Conservation (phyloP, 768 basidiomycete species). For the Multifurca ochricompacta region DNA sequence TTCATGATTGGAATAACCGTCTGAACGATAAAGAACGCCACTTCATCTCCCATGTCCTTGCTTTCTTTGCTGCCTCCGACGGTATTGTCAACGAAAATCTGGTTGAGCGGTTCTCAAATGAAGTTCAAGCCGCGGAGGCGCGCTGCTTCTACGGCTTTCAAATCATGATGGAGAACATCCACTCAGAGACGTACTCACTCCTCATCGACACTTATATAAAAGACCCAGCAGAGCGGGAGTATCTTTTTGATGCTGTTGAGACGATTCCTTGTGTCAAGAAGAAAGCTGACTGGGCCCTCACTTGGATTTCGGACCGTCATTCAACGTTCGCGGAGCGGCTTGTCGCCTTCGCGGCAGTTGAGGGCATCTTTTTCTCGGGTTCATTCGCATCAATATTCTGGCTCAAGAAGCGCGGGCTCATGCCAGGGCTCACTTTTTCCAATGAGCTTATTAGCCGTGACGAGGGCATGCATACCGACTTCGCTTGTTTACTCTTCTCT, state of each 20-base stretch:
- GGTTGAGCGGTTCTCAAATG: conserved; percentile 86
- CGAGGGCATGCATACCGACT: conserved; percentile 95
- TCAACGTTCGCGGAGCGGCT: conserved; percentile 86
- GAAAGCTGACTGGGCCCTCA: conserved; percentile 93
- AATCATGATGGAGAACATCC: conserved; percentile 98
- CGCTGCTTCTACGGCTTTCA: conserved; percentile 98
- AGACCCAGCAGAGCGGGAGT: conserved; percentile 63
- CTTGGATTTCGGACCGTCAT: conserved; percentile 77
- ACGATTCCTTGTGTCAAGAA: conserved; percentile 88
- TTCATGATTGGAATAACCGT: conserved; percentile 76
- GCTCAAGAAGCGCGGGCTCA: conserved; percentile 95
- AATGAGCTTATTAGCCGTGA: conserved; percentile 95
- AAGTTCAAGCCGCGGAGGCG: conserved; percentile 88
- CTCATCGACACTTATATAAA: conserved; percentile 94
- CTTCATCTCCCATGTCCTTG: conserved; percentile 88
- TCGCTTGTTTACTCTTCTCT: conserved; percentile 83
- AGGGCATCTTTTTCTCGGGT: conserved; percentile 95
- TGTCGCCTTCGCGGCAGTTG: conserved; percentile 91
- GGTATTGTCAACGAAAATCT: conserved; percentile 97
- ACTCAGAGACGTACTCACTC: conserved; percentile 94
- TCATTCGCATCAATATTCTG: conserved; percentile 94
- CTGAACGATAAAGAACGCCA: conserved; percentile 78
- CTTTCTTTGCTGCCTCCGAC: conserved; percentile 94
- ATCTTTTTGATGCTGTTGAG: conserved; percentile 88
- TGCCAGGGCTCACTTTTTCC: conserved; percentile 94